Evolutionary conservation across 495 filamentous ascomycete species (phyloP).

Genomic region (Podospora australis): DNA sequence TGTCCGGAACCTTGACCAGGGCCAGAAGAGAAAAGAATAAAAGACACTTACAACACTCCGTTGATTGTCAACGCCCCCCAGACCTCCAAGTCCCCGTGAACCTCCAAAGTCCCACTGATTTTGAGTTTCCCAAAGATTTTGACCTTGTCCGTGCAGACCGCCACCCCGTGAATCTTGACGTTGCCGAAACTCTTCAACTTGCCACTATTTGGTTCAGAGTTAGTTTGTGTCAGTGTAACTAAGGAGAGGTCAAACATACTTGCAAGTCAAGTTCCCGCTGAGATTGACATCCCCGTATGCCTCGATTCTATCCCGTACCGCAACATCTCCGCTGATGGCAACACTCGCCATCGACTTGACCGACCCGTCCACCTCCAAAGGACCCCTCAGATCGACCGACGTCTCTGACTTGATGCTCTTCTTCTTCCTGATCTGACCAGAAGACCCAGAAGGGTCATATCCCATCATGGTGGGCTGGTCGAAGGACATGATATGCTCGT

Average conservation of each 20-base stretch:
- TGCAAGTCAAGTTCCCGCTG: slow-evolving; percentile 26
- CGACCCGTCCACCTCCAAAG: slow-evolving; percentile 32
- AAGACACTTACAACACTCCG: slow-evolving; percentile 29
- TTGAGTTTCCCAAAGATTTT: slow-evolving; percentile 38
- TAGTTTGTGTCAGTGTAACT: neutral
- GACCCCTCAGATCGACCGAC: slow-evolving; percentile 26
- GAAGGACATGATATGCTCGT: slow-evolving; percentile 31
- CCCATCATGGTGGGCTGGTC: slow-evolving; percentile 17
- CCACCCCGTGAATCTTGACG: slow-evolving; percentile 23
- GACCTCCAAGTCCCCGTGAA: slow-evolving; percentile 31
- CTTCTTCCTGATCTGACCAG: slow-evolving; percentile 15
- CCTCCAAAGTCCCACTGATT: slow-evolving; percentile 28
- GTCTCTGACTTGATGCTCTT: slow-evolving; percentile 29
- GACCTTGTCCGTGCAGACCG: slow-evolving; percentile 26
- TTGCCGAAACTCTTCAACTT: slow-evolving; percentile 33
- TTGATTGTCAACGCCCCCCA: slow-evolving; percentile 33
- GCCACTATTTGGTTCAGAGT: slow-evolving; percentile 11
- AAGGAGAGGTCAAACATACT: neutral
- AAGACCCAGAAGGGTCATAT: slow-evolving; percentile 9
- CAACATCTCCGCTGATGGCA: slow-evolving; percentile 27
- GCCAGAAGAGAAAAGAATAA: too few relatives aligned
- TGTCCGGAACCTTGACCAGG: neutral
- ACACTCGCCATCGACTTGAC: slow-evolving; percentile 33
- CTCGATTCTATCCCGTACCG: slow-evolving; percentile 31
- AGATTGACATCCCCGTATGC: slow-evolving; percentile 33